Evolutionary conservation across 2,329 filamentous ascomycete genomes (phyloP), one percentile per base, ranked within the genome.

Genomic region (Intubia oerlemansii): DNA sequence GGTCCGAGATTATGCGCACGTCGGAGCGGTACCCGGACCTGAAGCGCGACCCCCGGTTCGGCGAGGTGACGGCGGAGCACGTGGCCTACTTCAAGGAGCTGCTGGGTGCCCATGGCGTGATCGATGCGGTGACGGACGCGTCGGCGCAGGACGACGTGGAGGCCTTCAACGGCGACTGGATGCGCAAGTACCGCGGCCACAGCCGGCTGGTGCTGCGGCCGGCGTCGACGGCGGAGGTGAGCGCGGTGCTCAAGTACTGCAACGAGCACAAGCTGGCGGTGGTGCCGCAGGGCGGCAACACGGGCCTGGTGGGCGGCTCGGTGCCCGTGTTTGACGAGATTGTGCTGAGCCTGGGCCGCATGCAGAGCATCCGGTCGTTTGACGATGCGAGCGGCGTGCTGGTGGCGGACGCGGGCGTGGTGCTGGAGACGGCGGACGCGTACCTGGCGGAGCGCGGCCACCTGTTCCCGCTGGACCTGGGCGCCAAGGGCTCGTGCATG

Each of bases 321-420:
- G 79, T 98, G 17, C 88, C 90, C 1, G 82, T 98, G 13, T 98
- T 95, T 46, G 90, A 98, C 48, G 90, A 98, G 59, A 92, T 98
- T 41, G 78, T 98, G 42, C 65, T 98, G 56, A 92, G 74, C 52
- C 71, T 88, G 48, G 65, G 68, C 39, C 76, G 81, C 38, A 88
- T 98, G 81, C 91, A 90, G 58, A 56, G 70, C 44, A 84, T 98
- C 36, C 67, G 77, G 42, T 82, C 75, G 4, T 95, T 98, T 44
- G 88, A 98, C 50, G 76, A 90, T 30, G 77, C 90, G 28, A 91
- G 81, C 30, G 88, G 88, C 28, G 75, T 85, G 8, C 57, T 98
- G 17, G 82, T 93, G 25, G 79, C 71, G 5, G 88, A 95, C 48
- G 82, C 82, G 9, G 90, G 88, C 38, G 77, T 80, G 36, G 81